phyloP scores from a whole-genome alignment of 2,329 filamentous ascomycete genomes.

The Simplicillium aogashimaense region DNA sequence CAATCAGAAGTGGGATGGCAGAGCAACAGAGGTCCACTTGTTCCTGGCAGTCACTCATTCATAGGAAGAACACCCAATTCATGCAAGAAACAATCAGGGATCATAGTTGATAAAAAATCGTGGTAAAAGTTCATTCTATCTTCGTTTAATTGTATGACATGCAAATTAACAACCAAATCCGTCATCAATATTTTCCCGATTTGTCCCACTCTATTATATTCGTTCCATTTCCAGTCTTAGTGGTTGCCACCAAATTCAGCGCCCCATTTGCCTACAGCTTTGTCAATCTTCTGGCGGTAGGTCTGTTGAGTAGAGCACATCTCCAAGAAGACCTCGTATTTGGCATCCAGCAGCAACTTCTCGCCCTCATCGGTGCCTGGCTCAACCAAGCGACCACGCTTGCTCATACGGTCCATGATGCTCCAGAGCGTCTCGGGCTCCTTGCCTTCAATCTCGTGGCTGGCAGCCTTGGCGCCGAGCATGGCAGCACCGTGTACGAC shows the following conservation, averaged over 20 bases:
- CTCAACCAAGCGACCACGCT: constrained; percentile 75
- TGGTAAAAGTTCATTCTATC: too few species aligned
- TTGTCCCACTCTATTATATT: constrained; percentile 3
- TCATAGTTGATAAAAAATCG: too few species aligned
- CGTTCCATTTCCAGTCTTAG: not conserved
- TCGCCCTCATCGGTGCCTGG: constrained; percentile 63
- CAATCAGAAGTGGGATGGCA: constrained; percentile 4
- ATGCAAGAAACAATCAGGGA: too few species aligned
- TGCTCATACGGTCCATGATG: constrained; percentile 97
- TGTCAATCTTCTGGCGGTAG: constrained; percentile 73
- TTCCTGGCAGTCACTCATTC: too few species aligned
- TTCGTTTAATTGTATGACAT: too few species aligned
- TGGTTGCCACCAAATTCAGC: constrained; percentile 16
- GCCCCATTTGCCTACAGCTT: constrained; percentile 32
- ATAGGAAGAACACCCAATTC: too few species aligned
- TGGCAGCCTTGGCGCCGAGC: constrained; percentile 95
- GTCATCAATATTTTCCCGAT: constrained; percentile 8
- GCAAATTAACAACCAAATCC: too few species aligned
- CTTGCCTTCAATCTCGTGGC: constrained; percentile 55
- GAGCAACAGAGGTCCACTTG: too few species aligned
- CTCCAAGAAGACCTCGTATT: constrained; percentile 94
- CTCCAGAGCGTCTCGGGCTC: constrained; percentile 83
- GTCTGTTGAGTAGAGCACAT: constrained; percentile 78
- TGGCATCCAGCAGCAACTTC: constrained; percentile 72
- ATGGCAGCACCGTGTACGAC: constrained; percentile 98